Conservation (phyloP, 2,329 filamentous ascomycete species). For the Penicillium sp. region DNA sequence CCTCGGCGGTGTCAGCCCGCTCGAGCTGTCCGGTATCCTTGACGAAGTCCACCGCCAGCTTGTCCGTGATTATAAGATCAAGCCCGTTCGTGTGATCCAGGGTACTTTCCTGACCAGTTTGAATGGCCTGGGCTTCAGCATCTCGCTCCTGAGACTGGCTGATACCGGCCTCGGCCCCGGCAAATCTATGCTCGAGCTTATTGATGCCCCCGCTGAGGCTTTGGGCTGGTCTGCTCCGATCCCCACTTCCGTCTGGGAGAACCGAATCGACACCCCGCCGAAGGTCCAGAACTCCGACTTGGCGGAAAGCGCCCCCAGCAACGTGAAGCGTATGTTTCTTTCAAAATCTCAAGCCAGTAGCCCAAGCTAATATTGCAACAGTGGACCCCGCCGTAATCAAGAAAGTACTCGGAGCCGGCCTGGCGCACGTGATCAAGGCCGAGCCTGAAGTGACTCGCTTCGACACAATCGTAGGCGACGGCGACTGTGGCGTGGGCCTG, state of each 20-base stretch:
- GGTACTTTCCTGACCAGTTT: slow-evolving; percentile 69
- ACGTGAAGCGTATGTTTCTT: slow-evolving; percentile 46
- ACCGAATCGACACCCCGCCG: slow-evolving; percentile 40
- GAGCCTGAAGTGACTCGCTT: slow-evolving; percentile 64
- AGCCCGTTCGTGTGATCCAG: slow-evolving; percentile 57
- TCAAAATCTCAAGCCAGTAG: not conserved
- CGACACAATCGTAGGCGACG: slow-evolving; percentile 81
- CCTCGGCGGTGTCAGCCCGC: slow-evolving; percentile 61
- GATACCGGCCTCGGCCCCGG: slow-evolving; percentile 55
- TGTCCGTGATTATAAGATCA: slow-evolving; percentile 54
- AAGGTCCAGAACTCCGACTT: slow-evolving; percentile 41
- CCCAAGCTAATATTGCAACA: slow-evolving; percentile 21
- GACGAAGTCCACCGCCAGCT: slow-evolving; percentile 62
- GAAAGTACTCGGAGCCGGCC: slow-evolving; percentile 51
- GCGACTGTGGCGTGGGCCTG: slow-evolving; percentile 81
- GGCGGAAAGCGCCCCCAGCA: slow-evolving; percentile 49
- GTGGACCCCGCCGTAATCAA: slow-evolving; percentile 51
- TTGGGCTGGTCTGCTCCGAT: slow-evolving; percentile 63
- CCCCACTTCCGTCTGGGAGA: slow-evolving; percentile 56
- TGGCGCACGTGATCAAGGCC: slow-evolving; percentile 57
- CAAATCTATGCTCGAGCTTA: slow-evolving; percentile 57
- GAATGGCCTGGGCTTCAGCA: slow-evolving; percentile 67
- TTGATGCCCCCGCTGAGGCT: slow-evolving; percentile 65
- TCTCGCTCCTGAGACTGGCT: slow-evolving; percentile 60
- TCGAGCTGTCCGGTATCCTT: slow-evolving; percentile 64